Conservation (phyloP, 805 yeast genomes). For the Barnettozyma californica region DNA sequence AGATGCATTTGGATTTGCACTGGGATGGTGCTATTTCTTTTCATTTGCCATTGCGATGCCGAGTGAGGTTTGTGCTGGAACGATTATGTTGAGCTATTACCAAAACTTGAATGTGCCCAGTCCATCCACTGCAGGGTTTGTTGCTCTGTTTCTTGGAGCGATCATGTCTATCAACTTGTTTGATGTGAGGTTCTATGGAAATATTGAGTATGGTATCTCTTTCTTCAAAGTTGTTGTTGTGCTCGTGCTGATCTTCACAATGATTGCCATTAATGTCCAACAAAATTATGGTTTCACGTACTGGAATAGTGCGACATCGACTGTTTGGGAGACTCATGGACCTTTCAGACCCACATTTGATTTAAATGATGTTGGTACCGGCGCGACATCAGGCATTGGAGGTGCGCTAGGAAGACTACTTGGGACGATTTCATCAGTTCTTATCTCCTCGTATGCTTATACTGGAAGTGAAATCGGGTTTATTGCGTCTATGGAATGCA, state of each 20-base stretch:
- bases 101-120: conserved; percentile 45
- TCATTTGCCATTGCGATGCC: conserved; percentile 71
- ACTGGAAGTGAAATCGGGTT: conserved; percentile 81
- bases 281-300: conserved; percentile 56
- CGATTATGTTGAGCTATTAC: conserved; percentile 69
- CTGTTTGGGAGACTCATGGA: conserved; percentile 50
- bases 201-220: conserved; percentile 61
- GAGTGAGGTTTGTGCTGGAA: conserved; percentile 75
- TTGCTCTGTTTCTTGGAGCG: conserved; percentile 48
- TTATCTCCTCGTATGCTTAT: conserved; percentile 68
- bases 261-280: conserved; percentile 55
- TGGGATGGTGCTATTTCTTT: conserved; percentile 71
- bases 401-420: conserved; percentile 58
- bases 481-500: conserved; percentile 82
- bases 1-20: conserved; percentile 70
- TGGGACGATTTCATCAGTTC: conserved; percentile 53
- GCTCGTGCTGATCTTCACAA: conserved; percentile 50
- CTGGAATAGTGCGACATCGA: conserved; percentile 56
- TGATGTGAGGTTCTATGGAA: conserved; percentile 72
- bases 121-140: conserved; percentile 58
- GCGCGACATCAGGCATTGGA: conserved; percentile 49
- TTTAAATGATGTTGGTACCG: conserved; percentile 53
- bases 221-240: conserved; percentile 50
- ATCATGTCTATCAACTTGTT: conserved; percentile 50
- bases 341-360: conserved; percentile 71